Conservation (phyloP, 2,329 filamentous ascomycete species). For the Penicillium vulpinum region DNA sequence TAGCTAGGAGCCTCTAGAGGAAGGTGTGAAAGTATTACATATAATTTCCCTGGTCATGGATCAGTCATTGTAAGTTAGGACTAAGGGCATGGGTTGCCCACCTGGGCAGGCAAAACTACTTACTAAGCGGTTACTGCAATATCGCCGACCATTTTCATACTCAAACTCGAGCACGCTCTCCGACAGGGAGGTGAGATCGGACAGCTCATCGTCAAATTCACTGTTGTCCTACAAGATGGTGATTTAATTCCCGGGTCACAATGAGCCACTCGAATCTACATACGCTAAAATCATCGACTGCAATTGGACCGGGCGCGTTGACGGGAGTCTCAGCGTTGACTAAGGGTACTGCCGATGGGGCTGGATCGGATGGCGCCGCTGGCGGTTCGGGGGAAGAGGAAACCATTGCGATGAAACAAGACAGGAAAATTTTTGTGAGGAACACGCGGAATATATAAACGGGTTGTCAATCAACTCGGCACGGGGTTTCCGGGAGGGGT, state of each 20-base stretch:
- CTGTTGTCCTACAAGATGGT: slow-evolving; percentile 11
- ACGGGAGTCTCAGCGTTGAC: slow-evolving; percentile 4
- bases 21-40: slow-evolving; percentile 11
- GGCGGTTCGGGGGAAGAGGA: background rate
- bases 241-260: background rate
- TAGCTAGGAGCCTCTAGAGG: background rate
- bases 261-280: slow-evolving; percentile 1
- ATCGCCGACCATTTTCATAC: slow-evolving; percentile 43
- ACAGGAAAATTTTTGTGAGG: background rate
- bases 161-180: slow-evolving; percentile 36
- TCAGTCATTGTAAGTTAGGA: background rate
- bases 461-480: no score
- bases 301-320: slow-evolving; percentile 14
- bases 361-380: background rate
- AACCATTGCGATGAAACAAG: background rate
- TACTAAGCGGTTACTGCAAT: slow-evolving; percentile 31
- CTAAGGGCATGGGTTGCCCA: background rate
- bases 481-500: no score
- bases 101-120: slow-evolving; percentile 13
- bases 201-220: slow-evolving; percentile 12
- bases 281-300: slow-evolving; percentile 17
- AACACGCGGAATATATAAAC: background rate
- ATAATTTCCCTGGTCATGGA: slow-evolving; percentile 13
- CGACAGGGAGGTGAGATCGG: slow-evolving; percentile 22
- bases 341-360: slow-evolving; percentile 1